phyloP scores from a whole-genome alignment of 164 flowering plant genomes.

The Berberis thunbergii region DNA sequence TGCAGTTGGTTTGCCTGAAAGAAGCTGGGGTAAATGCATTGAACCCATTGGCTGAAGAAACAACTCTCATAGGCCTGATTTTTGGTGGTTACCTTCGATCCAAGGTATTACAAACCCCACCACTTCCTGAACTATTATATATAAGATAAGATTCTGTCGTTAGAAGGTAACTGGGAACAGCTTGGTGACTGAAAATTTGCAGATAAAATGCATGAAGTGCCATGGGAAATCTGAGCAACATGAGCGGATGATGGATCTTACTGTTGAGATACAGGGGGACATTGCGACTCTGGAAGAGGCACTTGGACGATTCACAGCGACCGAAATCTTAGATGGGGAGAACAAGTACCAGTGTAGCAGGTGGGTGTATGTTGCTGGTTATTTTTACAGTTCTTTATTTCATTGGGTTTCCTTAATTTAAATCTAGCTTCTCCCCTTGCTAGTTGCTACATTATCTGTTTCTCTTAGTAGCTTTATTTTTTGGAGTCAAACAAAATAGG shows the following conservation, averaged over 20 bases:
- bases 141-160: not conserved
- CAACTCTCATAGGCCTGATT: conserved; percentile 67
- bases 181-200: conserved; percentile 8
- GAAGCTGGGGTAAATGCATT: conserved; percentile 40
- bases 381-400: not conserved
- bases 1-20: conserved; percentile 73
- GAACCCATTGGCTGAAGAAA: conserved; percentile 50
- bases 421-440: too few species aligned
- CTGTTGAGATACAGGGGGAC: conserved; percentile 86
- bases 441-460: too few species aligned
- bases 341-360: conserved; percentile 86
- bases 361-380: conserved; percentile 25
- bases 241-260: conserved; percentile 91
- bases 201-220: conserved; percentile 88
- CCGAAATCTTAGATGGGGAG: conserved; percentile 86
- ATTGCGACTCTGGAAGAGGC: conserved; percentile 83
- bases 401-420: too few species aligned
- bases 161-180: not conserved
- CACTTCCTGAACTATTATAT: not conserved
- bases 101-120: conserved; percentile 37
- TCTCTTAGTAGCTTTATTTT: too few species aligned
- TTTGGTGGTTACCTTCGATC: conserved; percentile 96
- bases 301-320: conserved; percentile 49
- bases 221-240: conserved; percentile 59
- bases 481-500: too few species aligned